These are phyloP conservation scores for Talaromyces sp. DNA, from an alignment of 2,329 filamentous ascomycete genomes.

Conservation along the genomic window DNA sequence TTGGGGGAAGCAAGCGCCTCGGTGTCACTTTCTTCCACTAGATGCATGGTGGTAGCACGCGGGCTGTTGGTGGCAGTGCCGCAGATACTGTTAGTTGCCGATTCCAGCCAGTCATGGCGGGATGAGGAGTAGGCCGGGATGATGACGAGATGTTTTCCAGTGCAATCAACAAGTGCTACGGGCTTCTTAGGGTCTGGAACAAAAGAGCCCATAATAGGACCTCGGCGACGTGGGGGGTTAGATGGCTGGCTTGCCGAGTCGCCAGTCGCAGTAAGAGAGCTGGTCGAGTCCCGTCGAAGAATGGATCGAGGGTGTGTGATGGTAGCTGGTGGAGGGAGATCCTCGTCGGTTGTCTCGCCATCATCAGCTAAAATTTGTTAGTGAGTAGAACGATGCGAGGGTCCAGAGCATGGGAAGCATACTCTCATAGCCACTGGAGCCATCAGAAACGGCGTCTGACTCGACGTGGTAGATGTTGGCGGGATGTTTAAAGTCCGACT, in stretches of 20 bases:
- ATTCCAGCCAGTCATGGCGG: conserved; percentile 42
- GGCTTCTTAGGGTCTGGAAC: conserved; percentile 44
- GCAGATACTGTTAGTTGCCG: conserved; percentile 35
- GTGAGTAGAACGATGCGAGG: conserved; percentile 28
- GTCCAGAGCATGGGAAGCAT: conserved; percentile 29
- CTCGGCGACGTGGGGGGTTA: conserved; percentile 33
- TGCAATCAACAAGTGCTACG: conserved; percentile 43
- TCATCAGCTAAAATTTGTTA: conserved; percentile 52
- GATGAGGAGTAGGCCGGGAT: conserved; percentile 44
- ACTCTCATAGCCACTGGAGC: conserved; percentile 56
- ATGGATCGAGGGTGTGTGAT: conserved; percentile 46
- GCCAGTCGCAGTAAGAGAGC: conserved; percentile 39
- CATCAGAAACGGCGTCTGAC: conserved; percentile 36
- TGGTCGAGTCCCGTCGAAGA: conserved; percentile 44
- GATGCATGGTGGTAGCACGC: conserved; percentile 32
- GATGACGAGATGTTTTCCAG: conserved; percentile 44
- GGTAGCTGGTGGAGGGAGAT: conserved; percentile 45
- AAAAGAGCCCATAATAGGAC: conserved; percentile 45
- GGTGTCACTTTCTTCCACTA: conserved; percentile 41
- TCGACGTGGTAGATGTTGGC: conserved; percentile 42
- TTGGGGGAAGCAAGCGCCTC: conserved; percentile 37
- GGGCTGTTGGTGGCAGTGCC: conserved; percentile 41
- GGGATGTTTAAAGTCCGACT: conserved; percentile 33
- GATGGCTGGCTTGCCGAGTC: conserved; percentile 28
- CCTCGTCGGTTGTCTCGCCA: conserved; percentile 58